phyloP scores from a whole-genome alignment of 352 stramenopile genomes.

The Pseudoperonospora humuli region DNA sequence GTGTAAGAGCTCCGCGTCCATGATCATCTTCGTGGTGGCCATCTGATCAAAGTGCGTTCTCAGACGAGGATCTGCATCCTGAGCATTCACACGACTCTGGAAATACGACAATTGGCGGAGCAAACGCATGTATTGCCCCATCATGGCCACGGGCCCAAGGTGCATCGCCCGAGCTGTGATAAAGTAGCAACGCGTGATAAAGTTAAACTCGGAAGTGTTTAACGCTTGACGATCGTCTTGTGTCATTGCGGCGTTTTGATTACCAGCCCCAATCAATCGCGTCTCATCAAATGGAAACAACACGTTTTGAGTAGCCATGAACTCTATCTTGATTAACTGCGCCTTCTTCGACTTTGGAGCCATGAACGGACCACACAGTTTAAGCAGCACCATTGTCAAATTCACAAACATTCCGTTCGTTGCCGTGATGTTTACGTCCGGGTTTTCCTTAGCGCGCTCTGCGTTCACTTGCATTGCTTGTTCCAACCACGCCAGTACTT shows the following conservation, averaged over 20 bases:
- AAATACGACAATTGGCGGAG: constrained; percentile 87
- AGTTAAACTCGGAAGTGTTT: constrained; percentile 82
- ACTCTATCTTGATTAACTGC: constrained; percentile 60
- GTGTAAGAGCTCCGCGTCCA: constrained; percentile 72
- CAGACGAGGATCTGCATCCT: constrained; percentile 53
- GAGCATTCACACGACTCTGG: constrained; percentile 69
- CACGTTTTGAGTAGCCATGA: constrained; percentile 36
- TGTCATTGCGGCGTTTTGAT: constrained; percentile 2
- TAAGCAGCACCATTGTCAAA: constrained; percentile 64
- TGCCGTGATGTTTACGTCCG: constrained; percentile 51
- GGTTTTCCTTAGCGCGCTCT: constrained; percentile 74
- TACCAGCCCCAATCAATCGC: constrained; percentile 28
- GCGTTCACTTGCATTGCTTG: constrained; percentile 66
- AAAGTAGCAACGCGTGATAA: constrained; percentile 97
- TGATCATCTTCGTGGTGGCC: constrained; percentile 63
- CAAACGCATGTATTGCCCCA: constrained; percentile 80
- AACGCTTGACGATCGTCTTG: constrained; percentile 20
- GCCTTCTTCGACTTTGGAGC: constrained; percentile 68
- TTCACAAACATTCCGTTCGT: constrained; percentile 78
- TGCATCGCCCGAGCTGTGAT: constrained; percentile 89
- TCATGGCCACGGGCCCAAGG: constrained; percentile 84
- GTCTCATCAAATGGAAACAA: constrained; percentile 67
- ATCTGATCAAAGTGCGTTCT: constrained; percentile 71
- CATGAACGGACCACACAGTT: constrained; percentile 76
- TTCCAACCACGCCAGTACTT: constrained; percentile 68